phyloP scores from a whole-genome alignment of 192 early-diverging fungal genomes.

The Cladochytrium replicatum region DNA sequence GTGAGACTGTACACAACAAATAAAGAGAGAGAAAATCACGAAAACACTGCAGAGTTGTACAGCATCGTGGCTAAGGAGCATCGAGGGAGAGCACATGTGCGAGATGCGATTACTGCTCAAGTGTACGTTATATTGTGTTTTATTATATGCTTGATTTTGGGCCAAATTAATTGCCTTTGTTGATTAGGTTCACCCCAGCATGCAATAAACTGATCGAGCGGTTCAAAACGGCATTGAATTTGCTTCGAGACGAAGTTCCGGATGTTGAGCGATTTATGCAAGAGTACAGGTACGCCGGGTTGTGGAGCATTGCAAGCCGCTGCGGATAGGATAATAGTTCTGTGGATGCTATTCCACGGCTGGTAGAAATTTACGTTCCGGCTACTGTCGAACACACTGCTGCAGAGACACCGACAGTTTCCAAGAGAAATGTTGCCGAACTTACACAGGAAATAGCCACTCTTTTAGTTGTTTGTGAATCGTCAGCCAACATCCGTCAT shows the following conservation, averaged over 20 bases:
- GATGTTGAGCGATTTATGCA: constrained; percentile 70
- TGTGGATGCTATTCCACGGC: constrained; percentile 34
- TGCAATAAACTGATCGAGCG: constrained; percentile 86
- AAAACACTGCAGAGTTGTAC: constrained; percentile 88
- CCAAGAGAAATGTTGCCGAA: constrained; percentile 80
- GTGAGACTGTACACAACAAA: constrained; percentile 71
- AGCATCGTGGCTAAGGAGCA: constrained; percentile 85
- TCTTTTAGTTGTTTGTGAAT: no score
- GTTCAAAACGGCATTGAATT: constrained; percentile 73
- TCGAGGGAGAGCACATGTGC: constrained; percentile 83
- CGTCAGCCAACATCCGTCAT: no score
- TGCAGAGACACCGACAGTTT: no score
- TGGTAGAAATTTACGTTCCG: constrained; percentile 85
- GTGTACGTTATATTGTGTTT: constrained; percentile 43
- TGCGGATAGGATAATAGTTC: background rate
- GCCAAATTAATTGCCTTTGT: no score
- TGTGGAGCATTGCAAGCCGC: background rate
- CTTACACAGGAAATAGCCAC: no score
- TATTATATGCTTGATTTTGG: no score
- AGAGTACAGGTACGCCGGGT: constrained; percentile 54
- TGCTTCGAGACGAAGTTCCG: constrained; percentile 45
- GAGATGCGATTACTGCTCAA: constrained; percentile 68
- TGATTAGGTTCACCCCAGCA: constrained; percentile 76
- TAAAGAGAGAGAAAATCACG: constrained; percentile 80
- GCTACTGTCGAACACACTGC: constrained; percentile 88